Evolutionary conservation across 352 stramenopile genomes (phyloP), one percentile per base, ranked within the genome.

Genomic region (Phytophthora tentaculata): DNA sequence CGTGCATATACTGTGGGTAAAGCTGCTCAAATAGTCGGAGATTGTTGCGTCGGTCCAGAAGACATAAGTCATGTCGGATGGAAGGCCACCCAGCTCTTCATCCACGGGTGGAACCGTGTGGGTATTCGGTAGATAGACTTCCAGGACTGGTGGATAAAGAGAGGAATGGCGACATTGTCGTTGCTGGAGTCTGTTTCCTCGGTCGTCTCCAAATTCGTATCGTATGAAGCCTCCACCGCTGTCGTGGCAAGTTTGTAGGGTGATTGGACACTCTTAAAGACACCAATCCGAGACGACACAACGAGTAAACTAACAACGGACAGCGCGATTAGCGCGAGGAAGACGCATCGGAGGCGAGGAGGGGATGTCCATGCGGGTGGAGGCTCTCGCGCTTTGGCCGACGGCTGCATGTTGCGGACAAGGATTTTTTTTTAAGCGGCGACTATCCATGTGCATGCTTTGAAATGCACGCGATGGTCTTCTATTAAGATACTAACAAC

Each of bases 41-140:
- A 47, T 87, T 88, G 75, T 90, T 24, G 63, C 66, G 58, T 88
- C 75, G 0, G 71, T 81, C 79, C 79, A 90, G 49, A 86, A 90
- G 35, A 88, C 78, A 70, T 88, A 90, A 24, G 58, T 72, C 77
- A 88, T 9, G 48, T 61, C 2, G 77, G 76, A 37, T 90, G 74
- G 24, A 64, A 48, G 9, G 66, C 49, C n/a, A 56, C 47, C 77
- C 80, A 90, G 58, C 70, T 85, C 19, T 67, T 72, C 77, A 90
- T 87, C 81, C 79, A 90, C 54, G 81, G 73, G 16, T 67, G 57
- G 61, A 90, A 87, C 13, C 70, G 75, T 5, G 43, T 65, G 14
- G 81, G 79, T 57, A 90, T 84, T 17, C 61, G 53, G 14, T 73
- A 51, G 23, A 57, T 53, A 12, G 53, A 71, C 52, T 86, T 90